A percentile compares a stretch with the other conserved stretches of the same genome.
These are phyloP conservation scores for Solanum tarapatanum DNA, from an alignment of 257 asterid species.

Conservation along the genomic window DNA sequence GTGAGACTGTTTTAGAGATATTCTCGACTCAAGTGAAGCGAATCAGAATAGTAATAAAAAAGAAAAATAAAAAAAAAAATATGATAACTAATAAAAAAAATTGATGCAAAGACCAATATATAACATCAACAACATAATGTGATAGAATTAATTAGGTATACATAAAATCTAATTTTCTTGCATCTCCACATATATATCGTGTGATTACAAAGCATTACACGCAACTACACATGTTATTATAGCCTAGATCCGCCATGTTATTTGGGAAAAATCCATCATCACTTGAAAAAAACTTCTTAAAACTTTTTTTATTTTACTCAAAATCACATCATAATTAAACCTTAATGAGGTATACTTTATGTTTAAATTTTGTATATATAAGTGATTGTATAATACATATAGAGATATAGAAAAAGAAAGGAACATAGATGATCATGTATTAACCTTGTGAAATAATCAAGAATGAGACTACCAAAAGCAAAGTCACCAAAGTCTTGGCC, in stretches of 20 bases:
- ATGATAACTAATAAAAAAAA: too few relatives aligned
- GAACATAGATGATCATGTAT: neutral
- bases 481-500: neutral
- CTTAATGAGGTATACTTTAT: neutral
- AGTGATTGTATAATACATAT: neutral
- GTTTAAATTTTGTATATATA: too few relatives aligned
- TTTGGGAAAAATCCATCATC: neutral
- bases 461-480: neutral
- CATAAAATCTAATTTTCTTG: neutral
- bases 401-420: neutral
- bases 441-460: neutral
- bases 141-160: neutral
- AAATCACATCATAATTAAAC: neutral
- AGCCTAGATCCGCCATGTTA: neutral
- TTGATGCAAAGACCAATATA: too few relatives aligned
- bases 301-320: neutral
- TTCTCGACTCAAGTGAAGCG: neutral
- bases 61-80: rapidly evolving
- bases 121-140: neutral
- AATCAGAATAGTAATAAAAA: neutral
- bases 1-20: rapidly evolving
- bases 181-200: neutral
- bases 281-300: neutral
- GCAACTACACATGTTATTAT: neutral
- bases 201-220: neutral